These are phyloP conservation scores for Pichia kluyveri DNA, from an alignment of 805 yeast genomes.

Conservation along the genomic window DNA sequence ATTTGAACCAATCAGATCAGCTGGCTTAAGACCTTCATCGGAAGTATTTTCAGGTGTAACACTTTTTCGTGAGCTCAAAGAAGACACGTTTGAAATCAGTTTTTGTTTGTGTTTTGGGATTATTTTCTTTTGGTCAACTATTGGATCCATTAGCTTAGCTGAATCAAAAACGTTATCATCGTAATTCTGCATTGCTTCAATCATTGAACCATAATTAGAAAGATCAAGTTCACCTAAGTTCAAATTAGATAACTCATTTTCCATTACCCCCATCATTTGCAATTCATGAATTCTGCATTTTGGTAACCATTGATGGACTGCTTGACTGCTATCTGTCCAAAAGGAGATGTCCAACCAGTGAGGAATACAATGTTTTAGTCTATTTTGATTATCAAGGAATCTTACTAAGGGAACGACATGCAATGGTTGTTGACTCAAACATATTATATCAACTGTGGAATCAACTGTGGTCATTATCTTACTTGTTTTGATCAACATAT, in stretches of 20 bases:
- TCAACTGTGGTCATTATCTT: conserved; percentile 69
- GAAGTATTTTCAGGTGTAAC: background rate
- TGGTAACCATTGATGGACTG: conserved; percentile 73
- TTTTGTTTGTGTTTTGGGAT: background rate
- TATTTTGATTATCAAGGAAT: conserved; percentile 43
- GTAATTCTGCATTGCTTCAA: conserved; percentile 58
- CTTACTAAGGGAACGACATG: conserved; percentile 88
- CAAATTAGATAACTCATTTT: conserved; percentile 69
- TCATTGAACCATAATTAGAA: conserved; percentile 28
- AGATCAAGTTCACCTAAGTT: conserved; percentile 51
- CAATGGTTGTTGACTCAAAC: conserved; percentile 83
- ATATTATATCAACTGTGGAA: conserved; percentile 78
- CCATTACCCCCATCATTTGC: conserved; percentile 98
- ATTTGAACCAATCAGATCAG: conserved; percentile 12
- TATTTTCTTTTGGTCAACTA: background rate
- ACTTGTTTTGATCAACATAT: conserved; percentile 64
- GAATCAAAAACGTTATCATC: conserved; percentile 35
- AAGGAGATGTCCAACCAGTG: conserved; percentile 93
- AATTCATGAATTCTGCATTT: conserved; percentile 88
- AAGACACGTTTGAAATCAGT: background rate
- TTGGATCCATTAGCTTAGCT: background rate
- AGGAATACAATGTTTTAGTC: conserved; percentile 70
- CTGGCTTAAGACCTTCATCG: conserved; percentile 14
- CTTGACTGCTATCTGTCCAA: conserved; percentile 54
- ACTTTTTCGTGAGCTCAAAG: background rate